phyloP scores from a whole-genome alignment of 805 yeast genomes.

The Pichia nakasei region DNA sequence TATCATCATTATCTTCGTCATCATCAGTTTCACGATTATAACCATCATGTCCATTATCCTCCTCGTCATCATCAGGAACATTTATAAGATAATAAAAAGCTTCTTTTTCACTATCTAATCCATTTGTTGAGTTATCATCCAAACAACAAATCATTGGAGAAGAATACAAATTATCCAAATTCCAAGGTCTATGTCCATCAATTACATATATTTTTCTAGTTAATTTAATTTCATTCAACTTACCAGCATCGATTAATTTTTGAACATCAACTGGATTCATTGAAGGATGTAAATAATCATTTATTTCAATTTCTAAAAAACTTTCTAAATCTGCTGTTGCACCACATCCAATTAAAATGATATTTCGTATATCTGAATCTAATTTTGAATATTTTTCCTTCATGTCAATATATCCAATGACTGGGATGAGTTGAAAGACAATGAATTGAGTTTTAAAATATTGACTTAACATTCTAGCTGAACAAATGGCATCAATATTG shows the following conservation, averaged over 20 bases:
- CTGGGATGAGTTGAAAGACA: slow-evolving; percentile 84
- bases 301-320: slow-evolving; percentile 55
- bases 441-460: slow-evolving; percentile 73
- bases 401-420: slow-evolving; percentile 82
- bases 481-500: slow-evolving; percentile 86
- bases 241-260: background rate
- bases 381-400: slow-evolving; percentile 51
- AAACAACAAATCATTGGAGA: slow-evolving; percentile 68
- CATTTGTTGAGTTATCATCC: slow-evolving; percentile 77
- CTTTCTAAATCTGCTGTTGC: slow-evolving; percentile 80
- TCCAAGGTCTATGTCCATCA: slow-evolving; percentile 97
- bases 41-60: too few species aligned
- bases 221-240: slow-evolving; percentile 20
- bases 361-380: slow-evolving; percentile 68
- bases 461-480: slow-evolving; percentile 65
- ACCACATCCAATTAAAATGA: slow-evolving; percentile 85
- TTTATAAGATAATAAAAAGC: slow-evolving; percentile 53
- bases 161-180: slow-evolving; percentile 84
- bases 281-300: slow-evolving; percentile 36
- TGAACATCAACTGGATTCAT: background rate
- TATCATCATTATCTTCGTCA: slow-evolving; percentile 27
- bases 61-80: slow-evolving; percentile 30
- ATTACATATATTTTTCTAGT: slow-evolving; percentile 66
- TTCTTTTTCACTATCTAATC: slow-evolving; percentile 42
- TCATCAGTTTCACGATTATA: too few species aligned